Evolutionary conservation across 2,329 filamentous ascomycete genomes (phyloP), one percentile per base, ranked within the genome.

Genomic region (Botrytis porri): DNA sequence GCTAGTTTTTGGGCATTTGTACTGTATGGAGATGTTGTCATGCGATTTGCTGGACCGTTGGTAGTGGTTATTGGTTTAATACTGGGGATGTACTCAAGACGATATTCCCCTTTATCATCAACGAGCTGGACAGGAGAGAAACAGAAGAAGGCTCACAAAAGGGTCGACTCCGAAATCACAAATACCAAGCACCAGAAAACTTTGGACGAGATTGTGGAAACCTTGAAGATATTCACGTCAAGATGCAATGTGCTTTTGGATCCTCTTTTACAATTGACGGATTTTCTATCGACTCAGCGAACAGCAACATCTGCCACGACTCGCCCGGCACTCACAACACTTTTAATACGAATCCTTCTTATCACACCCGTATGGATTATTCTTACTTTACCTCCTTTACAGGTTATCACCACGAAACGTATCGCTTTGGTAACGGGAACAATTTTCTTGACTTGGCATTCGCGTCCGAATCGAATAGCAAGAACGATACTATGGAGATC

Each of bases 171-270:
- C 14, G 93, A 94, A 78, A 80, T 83, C 25, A 88, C 87, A 10
- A 90, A 87, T 74, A 91, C 90, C 60, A 90, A 92, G 74, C 93
- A 96, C 78, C 93, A 97, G 79, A 98, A 98, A 85, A 98, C 94
- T 69, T 83, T 99, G 70, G 96, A 99, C 81, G 96, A 99, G 83
- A 99, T 99, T 74, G 93, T 99, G 73, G 95, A 98, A 78, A 97
- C 93, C 0, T 84, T 99, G 62, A 94, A 94, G 81, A 90, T 94
- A 76, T 93, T 99, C 77, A 98, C 95, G 0, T 92, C 92, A 8
- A 88, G 96, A 66, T 98, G 96, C 83, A 97, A 98, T 81, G 92
- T 97, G 70, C 85, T 99, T 29, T 87, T 98, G 69, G 95, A 98
- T 78, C 96, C 96, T 4, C 87, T 98, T 72, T 86, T 97, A 62